Conservation (phyloP, 2,329 filamentous ascomycete genomes). For the Dothideomycetes sp. region DNA sequence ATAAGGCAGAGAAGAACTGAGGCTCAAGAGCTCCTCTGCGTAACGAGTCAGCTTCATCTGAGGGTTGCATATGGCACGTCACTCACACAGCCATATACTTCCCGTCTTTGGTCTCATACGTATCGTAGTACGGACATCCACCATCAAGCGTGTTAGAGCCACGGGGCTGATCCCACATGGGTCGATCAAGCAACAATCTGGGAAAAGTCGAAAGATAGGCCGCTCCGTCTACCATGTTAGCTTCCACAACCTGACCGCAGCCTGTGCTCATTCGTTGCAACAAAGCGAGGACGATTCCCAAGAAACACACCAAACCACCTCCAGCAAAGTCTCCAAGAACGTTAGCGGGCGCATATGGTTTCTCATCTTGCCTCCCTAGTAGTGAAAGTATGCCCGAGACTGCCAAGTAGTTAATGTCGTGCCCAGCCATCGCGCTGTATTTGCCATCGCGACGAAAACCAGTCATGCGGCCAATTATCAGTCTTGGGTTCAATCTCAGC, state of each 20-base stretch:
- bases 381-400: conserved; percentile 70
- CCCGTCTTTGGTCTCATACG: conserved; percentile 73
- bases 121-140: conserved; percentile 80
- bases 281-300: conserved; percentile 73
- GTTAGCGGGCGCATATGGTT: conserved; percentile 71
- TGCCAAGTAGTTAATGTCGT: conserved; percentile 94
- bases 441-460: conserved; percentile 81
- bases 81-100: conserved; percentile 62
- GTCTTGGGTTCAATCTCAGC: conserved; percentile 54
- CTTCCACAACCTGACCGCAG: conserved; percentile 78
- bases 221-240: conserved; percentile 91
- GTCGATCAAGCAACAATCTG: conserved; percentile 53
- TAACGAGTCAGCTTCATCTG: not conserved
- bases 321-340: conserved; percentile 86
- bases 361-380: conserved; percentile 58
- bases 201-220: conserved; percentile 71
- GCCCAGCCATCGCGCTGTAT: conserved; percentile 80
- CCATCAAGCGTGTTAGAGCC: conserved; percentile 74
- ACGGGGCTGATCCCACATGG: conserved; percentile 50
- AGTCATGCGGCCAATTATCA: conserved; percentile 79
- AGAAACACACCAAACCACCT: conserved; percentile 70
- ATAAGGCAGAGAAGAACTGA: conserved; percentile 62
- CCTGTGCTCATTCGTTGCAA: conserved; percentile 54
- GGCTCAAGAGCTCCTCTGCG: conserved; percentile 71
- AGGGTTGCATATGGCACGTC: not conserved